A percentile compares a stretch with the other conserved stretches of the same genome.
phyloP scores from a whole-genome alignment of 1,284 basidiomycete genomes.

The Fistulina hepatica region DNA sequence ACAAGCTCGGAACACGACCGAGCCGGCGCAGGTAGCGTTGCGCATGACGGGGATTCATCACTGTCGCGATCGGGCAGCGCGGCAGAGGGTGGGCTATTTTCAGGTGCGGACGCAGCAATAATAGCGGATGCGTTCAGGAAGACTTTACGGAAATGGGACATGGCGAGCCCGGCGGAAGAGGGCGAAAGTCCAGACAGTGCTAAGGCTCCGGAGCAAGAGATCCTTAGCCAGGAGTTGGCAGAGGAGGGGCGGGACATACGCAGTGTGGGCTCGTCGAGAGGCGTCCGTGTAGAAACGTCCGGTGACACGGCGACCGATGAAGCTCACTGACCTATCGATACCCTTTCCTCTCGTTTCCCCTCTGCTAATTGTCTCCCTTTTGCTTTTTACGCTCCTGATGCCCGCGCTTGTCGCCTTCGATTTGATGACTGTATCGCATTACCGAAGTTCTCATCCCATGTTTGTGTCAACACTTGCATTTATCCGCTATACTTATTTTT shows the following conservation, averaged over 20 bases:
- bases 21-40: too few relatives aligned
- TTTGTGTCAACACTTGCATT: too few relatives aligned
- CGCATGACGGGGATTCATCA: conserved; percentile 56
- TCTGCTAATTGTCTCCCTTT: too few relatives aligned
- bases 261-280: conserved; percentile 66
- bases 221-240: conserved; percentile 60
- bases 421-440: too few relatives aligned
- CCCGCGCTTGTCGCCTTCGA: too few relatives aligned
- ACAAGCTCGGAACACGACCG: too few relatives aligned
- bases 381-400: too few relatives aligned
- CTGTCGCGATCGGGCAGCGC: conserved; percentile 49
- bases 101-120: conserved; percentile 72
- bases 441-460: too few relatives aligned
- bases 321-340: too few relatives aligned
- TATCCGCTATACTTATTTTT: too few relatives aligned
- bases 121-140: conserved; percentile 83
- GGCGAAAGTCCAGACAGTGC: conserved; percentile 44
- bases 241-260: conserved; percentile 76
- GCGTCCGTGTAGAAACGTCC: conserved; percentile 62
- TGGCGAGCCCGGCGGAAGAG: conserved; percentile 60
- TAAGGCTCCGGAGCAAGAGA: conserved; percentile 31
- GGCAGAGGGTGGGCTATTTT: conserved; percentile 56
- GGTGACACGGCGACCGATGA: conserved; percentile 44
- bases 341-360: too few relatives aligned
- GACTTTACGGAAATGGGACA: conserved; percentile 75